These are phyloP conservation scores for Penicillium sp. DNA, from an alignment of 2,329 filamentous ascomycete genomes.

Conservation along the genomic window DNA sequence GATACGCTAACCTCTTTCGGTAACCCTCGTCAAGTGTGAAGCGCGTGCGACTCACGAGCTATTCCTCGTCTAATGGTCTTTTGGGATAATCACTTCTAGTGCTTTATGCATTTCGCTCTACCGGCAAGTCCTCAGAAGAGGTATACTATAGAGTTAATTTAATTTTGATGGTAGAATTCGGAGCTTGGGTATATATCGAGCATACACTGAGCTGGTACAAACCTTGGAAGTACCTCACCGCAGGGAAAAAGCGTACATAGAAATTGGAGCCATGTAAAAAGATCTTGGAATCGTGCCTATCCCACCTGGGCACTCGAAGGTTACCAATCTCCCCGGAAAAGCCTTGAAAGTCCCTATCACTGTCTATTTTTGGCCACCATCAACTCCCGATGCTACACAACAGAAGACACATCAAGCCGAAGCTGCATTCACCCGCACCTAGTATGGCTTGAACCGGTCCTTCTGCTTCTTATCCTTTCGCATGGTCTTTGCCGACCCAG, in stretches of 20 bases:
- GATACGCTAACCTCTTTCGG: slow-evolving; percentile 19
- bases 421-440: slow-evolving; percentile 10
- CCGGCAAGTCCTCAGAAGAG: no score
- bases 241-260: no score
- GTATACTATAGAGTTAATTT: not conserved
- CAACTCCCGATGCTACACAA: slow-evolving; percentile 19
- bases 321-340: not conserved
- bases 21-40: not conserved
- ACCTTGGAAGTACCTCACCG: no score
- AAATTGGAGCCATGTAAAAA: no score
- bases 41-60: not conserved
- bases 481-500: slow-evolving; percentile 21
- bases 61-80: not conserved
- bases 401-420: not conserved
- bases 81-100: no score
- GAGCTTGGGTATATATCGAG: not conserved
- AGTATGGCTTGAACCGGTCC: slow-evolving; percentile 41
- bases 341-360: not conserved
- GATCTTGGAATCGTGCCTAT: not conserved
- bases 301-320: not conserved
- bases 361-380: slow-evolving; percentile 13
- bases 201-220: not conserved
- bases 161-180: not conserved
- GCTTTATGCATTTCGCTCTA: no score
- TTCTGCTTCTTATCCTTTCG: slow-evolving; percentile 37